Evolutionary conservation across 2,329 filamentous ascomycete genomes (phyloP).

Genomic region (Cryoendolithus antarcticus): DNA sequence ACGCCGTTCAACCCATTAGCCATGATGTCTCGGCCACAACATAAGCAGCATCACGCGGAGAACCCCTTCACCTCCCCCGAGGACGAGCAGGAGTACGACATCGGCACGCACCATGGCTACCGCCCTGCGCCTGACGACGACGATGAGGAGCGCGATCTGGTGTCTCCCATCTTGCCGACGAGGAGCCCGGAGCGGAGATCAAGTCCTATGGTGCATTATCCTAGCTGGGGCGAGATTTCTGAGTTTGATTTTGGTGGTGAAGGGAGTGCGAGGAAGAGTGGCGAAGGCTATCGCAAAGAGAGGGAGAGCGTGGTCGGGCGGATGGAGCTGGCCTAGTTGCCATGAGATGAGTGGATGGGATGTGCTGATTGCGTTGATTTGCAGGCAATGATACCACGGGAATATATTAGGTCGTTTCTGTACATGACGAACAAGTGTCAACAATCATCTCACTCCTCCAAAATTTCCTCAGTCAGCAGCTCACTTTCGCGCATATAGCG

Average conservation of each 20-base stretch:
- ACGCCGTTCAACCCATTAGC: slow-evolving; percentile 7
- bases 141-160: slow-evolving; percentile 6
- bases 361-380: no score
- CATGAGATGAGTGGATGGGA: no score
- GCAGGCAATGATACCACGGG: no score
- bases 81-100: neutral
- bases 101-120: neutral
- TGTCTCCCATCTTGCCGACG: slow-evolving; percentile 4
- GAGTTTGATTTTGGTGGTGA: slow-evolving; percentile 7
- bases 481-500: no score
- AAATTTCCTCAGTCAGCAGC: no score
- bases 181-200: slow-evolving; percentile 2
- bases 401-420: no score
- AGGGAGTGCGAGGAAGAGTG: neutral
- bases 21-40: slow-evolving; percentile 4
- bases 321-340: slow-evolving; percentile 3
- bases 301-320: slow-evolving; percentile 5
- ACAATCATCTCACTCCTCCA: no score
- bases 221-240: slow-evolving; percentile 6
- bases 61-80: slow-evolving; percentile 6
- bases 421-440: no score
- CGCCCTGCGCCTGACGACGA: neutral
- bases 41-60: neutral
- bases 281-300: slow-evolving; percentile 3
- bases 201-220: slow-evolving; percentile 7